Base-by-base conservation (phyloP, 306 rosid genomes). In the Sophora flavescens region DNA sequence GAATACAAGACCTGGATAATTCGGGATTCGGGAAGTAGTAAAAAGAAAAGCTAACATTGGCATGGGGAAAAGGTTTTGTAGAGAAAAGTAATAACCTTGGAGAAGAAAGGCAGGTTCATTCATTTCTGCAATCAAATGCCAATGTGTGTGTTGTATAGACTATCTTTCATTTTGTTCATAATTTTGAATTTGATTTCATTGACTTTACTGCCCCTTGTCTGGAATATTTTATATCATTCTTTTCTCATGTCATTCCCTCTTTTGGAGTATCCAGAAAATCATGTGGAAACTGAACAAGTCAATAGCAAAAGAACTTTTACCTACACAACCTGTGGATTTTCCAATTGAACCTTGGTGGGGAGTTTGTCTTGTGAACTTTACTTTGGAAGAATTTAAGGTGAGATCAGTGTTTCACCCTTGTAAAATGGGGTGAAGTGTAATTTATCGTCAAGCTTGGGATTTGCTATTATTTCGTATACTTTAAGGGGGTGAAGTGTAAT, bases 261-360 rank as follows among this genome's bases (percentile, higher is more conserved):
- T 82, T 85, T 88, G 89, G 97, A 79, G 81, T 78, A 74, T 86
- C 76, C 93, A 96, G 99, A 96, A 96, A 92, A 92, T 96, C 75
- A 96, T 89, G 99, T 96, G 98, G 99, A 96, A 96, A 86, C 84
- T 96, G 79, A 96, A 96, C 88, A 96, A 96, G 88, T 92, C 99
- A 63, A 96, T 96, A 77, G 99, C 99, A 69, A 96, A 89, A 84
- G 99, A 96, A 75, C 87, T 92, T 53, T 81, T 96, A 83, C 99
- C 99, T 18, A 79, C 86, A 33, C 99, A 89, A 58, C 98, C 98
- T 72, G 97, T 91, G 71, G 99, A 96, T 78, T 92, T 96, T 80
- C 84, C 88, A 68, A 89, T 96, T 78, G 99, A 96, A 75, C 92
- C 98, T 22, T 96, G 98, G 99, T 96, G 99, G 99, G 99, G 93